phyloP scores from a whole-genome alignment of 345 rosid genomes.

The Brassica napus region DNA sequence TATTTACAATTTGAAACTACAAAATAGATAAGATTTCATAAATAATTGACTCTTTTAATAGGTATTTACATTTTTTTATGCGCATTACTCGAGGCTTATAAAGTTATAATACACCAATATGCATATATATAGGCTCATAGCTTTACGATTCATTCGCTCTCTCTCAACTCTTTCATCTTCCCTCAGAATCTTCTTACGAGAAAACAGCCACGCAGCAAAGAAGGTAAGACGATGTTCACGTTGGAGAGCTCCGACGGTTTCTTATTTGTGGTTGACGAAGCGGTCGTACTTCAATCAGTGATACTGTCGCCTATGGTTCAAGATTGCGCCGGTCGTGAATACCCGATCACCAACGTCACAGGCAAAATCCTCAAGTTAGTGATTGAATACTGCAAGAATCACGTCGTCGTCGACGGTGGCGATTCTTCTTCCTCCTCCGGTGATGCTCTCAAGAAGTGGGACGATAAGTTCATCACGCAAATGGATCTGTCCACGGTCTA shows the following conservation, averaged over 20 bases:
- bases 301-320: conserved; percentile 49
- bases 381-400: conserved; percentile 66
- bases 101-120: neutral
- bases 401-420: conserved; percentile 20
- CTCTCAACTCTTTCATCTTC: neutral
- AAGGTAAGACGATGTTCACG: conserved; percentile 9
- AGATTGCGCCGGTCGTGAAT: conserved; percentile 49
- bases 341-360: conserved; percentile 51
- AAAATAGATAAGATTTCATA: no score
- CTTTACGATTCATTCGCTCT: neutral
- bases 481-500: conserved; percentile 54
- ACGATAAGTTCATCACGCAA: conserved; percentile 51
- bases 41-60: no score
- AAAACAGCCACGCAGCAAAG: neutral
- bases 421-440: conserved; percentile 19
- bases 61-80: no score
- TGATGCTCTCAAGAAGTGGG: conserved; percentile 48
- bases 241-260: conserved; percentile 58
- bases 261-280: conserved; percentile 51
- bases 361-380: conserved; percentile 51
- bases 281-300: conserved; percentile 48
- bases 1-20: no score
- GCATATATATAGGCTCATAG: no score
- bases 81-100: neutral
- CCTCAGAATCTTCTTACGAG: neutral